Conservation (phyloP, 768 basidiomycete species). For the Aureoboletus auriporus region DNA sequence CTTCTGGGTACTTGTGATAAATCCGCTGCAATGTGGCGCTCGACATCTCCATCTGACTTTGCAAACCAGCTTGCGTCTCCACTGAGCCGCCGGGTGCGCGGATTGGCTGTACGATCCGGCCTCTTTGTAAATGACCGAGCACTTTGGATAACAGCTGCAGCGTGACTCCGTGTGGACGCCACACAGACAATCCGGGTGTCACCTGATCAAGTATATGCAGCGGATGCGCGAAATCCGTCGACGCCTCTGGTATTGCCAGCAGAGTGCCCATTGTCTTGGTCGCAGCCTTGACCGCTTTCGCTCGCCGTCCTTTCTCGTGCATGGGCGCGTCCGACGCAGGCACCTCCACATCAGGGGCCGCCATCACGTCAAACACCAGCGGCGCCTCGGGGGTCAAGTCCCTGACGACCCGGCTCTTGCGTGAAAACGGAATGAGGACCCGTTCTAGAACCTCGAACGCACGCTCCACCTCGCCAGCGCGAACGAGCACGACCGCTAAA, state of each 20-base stretch:
- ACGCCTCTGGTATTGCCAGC: conserved; percentile 13
- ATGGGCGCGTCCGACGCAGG: conserved; percentile 29
- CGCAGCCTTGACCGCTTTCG: conserved; percentile 18
- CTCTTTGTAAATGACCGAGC: conserved; percentile 46
- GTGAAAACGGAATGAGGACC: conserved; percentile 62
- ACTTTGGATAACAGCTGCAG: conserved; percentile 45
- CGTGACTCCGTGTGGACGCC: conserved; percentile 58
- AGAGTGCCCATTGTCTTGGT: conserved; percentile 10
- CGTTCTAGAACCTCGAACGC: conserved; percentile 81
- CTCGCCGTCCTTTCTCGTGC: conserved; percentile 25
- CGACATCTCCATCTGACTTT: conserved; percentile 31
- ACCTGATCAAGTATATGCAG: conserved; percentile 60
- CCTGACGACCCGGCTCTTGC: conserved; percentile 25
- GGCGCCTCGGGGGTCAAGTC: conserved; percentile 36
- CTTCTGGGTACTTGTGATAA: conserved; percentile 47
- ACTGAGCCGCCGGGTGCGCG: conserved; percentile 18
- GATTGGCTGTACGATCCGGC: conserved; percentile 45
- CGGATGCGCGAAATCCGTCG: conserved; percentile 52
- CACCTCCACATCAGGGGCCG: conserved; percentile 18
- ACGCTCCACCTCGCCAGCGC: conserved; percentile 76
- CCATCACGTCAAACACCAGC: conserved; percentile 32
- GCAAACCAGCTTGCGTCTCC: conserved; percentile 16
- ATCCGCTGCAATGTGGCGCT: conserved; percentile 42
- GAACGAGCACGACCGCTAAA: conserved; percentile 67
- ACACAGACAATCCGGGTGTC: conserved; percentile 59